Conservation (phyloP, 805 yeast genomes). For the Tetrapisispora pingtungensis region DNA sequence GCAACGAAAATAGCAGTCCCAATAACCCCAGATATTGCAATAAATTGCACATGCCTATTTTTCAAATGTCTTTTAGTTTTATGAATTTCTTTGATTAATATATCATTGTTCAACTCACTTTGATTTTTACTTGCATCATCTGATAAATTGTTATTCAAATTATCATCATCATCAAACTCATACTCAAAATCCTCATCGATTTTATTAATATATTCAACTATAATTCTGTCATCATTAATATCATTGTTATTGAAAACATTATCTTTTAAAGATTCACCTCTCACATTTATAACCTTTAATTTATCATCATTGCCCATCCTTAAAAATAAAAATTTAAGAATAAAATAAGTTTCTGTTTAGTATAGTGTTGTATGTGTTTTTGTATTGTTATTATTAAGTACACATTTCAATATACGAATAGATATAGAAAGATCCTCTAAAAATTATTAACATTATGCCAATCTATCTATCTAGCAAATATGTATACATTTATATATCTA, state of each 20-base stretch:
- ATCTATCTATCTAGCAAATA: no score
- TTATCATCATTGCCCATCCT: neutral
- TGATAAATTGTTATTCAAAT: no score
- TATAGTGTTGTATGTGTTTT: no score
- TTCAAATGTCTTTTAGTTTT: slow-evolving; percentile 41
- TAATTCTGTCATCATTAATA: neutral
- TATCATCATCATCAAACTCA: neutral
- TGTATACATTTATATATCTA: no score
- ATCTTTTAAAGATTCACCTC: neutral
- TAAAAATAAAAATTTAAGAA: no score
- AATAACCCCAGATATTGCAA: slow-evolving; percentile 73
- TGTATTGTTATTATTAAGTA: no score
- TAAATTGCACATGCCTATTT: slow-evolving; percentile 66
- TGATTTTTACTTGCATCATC: neutral
- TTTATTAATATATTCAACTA: slow-evolving; percentile 1
- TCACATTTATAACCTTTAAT: neutral
- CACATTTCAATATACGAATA: no score
- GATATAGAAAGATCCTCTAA: no score
- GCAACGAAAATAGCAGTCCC: slow-evolving; percentile 75
- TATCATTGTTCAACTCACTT: neutral
- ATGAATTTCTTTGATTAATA: neutral
- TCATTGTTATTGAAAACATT: neutral
- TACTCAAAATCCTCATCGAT: slow-evolving; percentile 1
- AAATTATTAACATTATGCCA: no score
- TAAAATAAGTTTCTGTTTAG: no score